Percentiles rank a stretch among this genome's conserved stretches.
These are phyloP conservation scores for Recurvomyces mirabilis DNA, from an alignment of 495 filamentous ascomycete genomes.

Conservation along the genomic window DNA sequence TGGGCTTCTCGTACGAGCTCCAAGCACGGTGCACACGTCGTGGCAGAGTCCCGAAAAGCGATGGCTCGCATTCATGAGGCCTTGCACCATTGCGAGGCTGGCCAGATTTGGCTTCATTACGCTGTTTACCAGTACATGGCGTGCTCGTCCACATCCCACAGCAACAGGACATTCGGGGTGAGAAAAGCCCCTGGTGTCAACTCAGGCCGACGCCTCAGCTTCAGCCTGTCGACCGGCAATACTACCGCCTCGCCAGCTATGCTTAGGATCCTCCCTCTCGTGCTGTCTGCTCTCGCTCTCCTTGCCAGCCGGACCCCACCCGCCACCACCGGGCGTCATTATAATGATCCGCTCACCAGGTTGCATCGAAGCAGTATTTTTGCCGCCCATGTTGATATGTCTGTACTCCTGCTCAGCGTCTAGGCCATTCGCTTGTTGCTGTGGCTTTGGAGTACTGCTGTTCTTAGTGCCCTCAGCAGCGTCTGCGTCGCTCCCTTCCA, in stretches of 20 bases:
- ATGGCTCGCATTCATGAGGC: too few species aligned
- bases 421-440: not conserved
- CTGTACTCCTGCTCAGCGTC: conserved; percentile 47
- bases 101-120: too few species aligned
- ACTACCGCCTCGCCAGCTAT: conserved; percentile 50
- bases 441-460: not conserved
- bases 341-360: conserved; percentile 79
- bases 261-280: conserved; percentile 41
- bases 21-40: too few species aligned
- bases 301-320: conserved; percentile 54
- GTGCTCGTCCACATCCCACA: too few species aligned
- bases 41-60: too few species aligned
- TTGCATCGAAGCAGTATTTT: conserved; percentile 84
- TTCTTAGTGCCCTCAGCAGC: conserved; percentile 10
- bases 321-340: conserved; percentile 60
- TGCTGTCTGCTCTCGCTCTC: conserved; percentile 34
- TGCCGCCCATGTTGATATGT: conserved; percentile 74
- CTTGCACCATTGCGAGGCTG: too few species aligned
- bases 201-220: conserved; percentile 25
- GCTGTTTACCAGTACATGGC: too few species aligned
- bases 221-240: conserved; percentile 37
- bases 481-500: conserved; percentile 18
- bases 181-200: too few species aligned
- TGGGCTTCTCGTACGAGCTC: too few species aligned
- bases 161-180: too few species aligned